These are phyloP conservation scores for Agaricus subrufescens DNA, from an alignment of 768 basidiomycete species.

Conservation along the genomic window DNA sequence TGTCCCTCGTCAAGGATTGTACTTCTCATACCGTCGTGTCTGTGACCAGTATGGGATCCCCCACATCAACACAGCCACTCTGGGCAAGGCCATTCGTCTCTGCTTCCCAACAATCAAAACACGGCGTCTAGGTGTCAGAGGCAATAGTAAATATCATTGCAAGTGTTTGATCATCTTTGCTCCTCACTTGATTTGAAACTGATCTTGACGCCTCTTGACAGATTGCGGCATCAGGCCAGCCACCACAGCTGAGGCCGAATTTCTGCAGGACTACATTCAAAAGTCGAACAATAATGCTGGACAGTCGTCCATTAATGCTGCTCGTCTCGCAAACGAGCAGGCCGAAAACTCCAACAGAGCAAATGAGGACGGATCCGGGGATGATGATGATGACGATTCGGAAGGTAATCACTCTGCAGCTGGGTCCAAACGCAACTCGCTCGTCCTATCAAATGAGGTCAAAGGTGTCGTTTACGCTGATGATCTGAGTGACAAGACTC, in stretches of 20 bases:
- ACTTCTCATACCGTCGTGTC: constrained; percentile 87
- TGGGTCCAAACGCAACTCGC: constrained; percentile 69
- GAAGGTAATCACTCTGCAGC: constrained; percentile 62
- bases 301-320: constrained; percentile 71
- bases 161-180: constrained; percentile 27
- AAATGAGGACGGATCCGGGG: constrained; percentile 66
- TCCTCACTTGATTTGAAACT: constrained; percentile 23
- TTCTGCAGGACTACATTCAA: constrained; percentile 88
- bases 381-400: constrained; percentile 85
- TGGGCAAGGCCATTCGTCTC: constrained; percentile 90
- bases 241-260: constrained; percentile 88
- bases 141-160: constrained; percentile 98
- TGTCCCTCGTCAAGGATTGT: constrained; percentile 90
- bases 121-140: constrained; percentile 84
- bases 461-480: constrained; percentile 55
- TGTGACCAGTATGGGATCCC: constrained; percentile 92
- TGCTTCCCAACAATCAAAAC: constrained; percentile 97
- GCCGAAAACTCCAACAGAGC: constrained; percentile 48
- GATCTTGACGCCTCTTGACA: constrained; percentile 32
- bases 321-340: constrained; percentile 65
- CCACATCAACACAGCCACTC: constrained; percentile 92
- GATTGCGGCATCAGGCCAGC: constrained; percentile 92
- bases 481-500: constrained; percentile 81
- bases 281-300: constrained; percentile 86
- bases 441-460: constrained; percentile 58